Percentiles rank a stretch among this genome's conserved stretches.
phyloP scores from a whole-genome alignment of 257 asterid species.

The Oldenlandia corymbosa region DNA sequence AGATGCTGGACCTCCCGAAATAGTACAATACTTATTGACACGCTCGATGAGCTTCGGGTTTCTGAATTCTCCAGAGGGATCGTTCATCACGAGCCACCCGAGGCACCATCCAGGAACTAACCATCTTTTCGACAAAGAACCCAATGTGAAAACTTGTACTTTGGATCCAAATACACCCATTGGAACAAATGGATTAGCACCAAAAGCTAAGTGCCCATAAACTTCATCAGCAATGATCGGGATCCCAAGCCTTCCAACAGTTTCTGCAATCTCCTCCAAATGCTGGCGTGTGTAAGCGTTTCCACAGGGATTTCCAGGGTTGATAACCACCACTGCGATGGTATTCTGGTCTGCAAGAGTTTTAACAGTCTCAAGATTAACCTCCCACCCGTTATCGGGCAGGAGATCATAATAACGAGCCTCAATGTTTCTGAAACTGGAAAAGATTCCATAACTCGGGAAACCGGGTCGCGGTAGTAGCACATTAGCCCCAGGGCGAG shows the following conservation, averaged over 20 bases:
- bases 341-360: slow-evolving; percentile 75
- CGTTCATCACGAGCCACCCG: slow-evolving; percentile 79
- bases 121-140: slow-evolving; percentile 90
- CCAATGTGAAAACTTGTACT: slow-evolving; percentile 70
- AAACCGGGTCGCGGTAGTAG: slow-evolving; percentile 82
- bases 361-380: slow-evolving; percentile 56
- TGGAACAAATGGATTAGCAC: slow-evolving; percentile 64
- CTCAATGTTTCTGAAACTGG: slow-evolving; percentile 59
- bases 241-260: slow-evolving; percentile 57
- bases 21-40: slow-evolving; percentile 68
- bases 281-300: slow-evolving; percentile 60
- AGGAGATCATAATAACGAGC: slow-evolving; percentile 58
- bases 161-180: slow-evolving; percentile 76
- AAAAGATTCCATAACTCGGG: slow-evolving; percentile 69
- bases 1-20: slow-evolving; percentile 80
- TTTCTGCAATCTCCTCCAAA: slow-evolving; percentile 72
- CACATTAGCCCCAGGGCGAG: slow-evolving; percentile 68
- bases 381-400: slow-evolving; percentile 66
- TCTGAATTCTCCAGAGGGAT: slow-evolving; percentile 50
- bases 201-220: slow-evolving; percentile 80
- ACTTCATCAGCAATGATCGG: slow-evolving; percentile 80
- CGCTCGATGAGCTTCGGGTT: slow-evolving; percentile 71
- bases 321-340: slow-evolving; percentile 63
- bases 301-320: slow-evolving; percentile 96
- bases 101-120: slow-evolving; percentile 94